phyloP scores from a whole-genome alignment of 1,284 basidiomycete genomes.

The Sporisorium scitamineum region DNA sequence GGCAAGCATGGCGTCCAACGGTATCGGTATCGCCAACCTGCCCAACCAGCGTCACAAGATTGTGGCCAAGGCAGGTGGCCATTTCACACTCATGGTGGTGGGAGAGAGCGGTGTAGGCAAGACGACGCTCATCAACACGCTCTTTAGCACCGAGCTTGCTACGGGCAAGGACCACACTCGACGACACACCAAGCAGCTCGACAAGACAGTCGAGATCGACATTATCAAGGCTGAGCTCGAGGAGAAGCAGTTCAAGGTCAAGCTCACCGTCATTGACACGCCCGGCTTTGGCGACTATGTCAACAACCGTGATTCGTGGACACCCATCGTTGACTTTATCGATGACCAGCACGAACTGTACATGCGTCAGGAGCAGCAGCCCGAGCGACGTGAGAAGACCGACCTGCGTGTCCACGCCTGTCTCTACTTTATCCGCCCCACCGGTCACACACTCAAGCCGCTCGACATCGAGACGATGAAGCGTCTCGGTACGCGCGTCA shows the following conservation, averaged over 20 bases:
- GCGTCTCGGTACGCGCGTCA: slow-evolving; percentile 92
- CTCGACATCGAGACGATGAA: slow-evolving; percentile 99
- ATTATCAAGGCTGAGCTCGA: slow-evolving; percentile 81
- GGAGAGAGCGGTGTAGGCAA: slow-evolving; percentile 75
- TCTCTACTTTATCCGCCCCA: slow-evolving; percentile 95
- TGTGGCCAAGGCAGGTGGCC: slow-evolving; percentile 93
- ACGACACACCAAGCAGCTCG: slow-evolving; percentile 94
- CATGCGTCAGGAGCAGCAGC: slow-evolving; percentile 99
- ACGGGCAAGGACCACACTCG: slow-evolving; percentile 88
- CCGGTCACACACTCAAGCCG: slow-evolving; percentile 96
- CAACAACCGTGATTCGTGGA: slow-evolving; percentile 99
- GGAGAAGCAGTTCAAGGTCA: slow-evolving; percentile 99
- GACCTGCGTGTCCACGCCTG: slow-evolving; percentile 97
- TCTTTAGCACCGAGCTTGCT: slow-evolving; percentile 97
- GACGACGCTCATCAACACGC: slow-evolving; percentile 85
- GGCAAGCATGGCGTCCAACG: slow-evolving; percentile 52
- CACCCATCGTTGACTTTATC: slow-evolving; percentile 97
- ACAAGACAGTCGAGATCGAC: slow-evolving; percentile 90
- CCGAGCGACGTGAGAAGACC: slow-evolving; percentile 89
- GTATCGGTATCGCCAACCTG: slow-evolving; percentile 81
- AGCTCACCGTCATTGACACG: slow-evolving; percentile 97
- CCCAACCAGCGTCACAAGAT: slow-evolving; percentile 82
- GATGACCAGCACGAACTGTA: slow-evolving; percentile 99
- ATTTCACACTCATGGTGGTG: slow-evolving; percentile 99
- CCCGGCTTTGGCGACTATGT: slow-evolving; percentile 98